Evolutionary conservation across 164 flowering plant species (phyloP).

Genomic region (Magnolia sinica): DNA sequence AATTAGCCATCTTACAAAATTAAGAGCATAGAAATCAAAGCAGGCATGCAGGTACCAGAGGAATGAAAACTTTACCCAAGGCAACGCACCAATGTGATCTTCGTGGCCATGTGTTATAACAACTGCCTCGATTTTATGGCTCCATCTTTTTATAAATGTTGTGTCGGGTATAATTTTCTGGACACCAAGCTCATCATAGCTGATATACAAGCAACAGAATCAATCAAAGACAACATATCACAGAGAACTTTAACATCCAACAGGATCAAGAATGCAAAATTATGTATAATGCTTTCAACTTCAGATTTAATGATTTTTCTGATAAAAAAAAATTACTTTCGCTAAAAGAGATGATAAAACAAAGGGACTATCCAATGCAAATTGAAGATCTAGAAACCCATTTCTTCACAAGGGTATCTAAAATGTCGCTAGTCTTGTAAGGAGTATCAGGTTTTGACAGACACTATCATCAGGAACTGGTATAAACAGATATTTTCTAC

Average conservation of each 20-base stretch:
- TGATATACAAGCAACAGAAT: conserved; percentile 24
- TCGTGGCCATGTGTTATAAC: conserved; percentile 98
- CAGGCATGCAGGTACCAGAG: conserved; percentile 14
- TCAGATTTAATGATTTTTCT: too few species aligned
- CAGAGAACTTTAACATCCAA: not conserved
- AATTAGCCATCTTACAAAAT: not conserved
- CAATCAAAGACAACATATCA: conserved; percentile 5
- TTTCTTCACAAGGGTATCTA: too few species aligned
- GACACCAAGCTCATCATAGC: conserved; percentile 91
- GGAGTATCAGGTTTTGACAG: too few species aligned
- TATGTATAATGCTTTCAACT: not conserved
- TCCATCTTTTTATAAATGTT: conserved; percentile 88
- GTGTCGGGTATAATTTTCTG: conserved; percentile 96
- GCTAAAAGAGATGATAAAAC: too few species aligned
- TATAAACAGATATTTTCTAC: too few species aligned
- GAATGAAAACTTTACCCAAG: conserved; percentile 91
- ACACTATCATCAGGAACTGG: too few species aligned
- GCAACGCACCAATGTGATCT: conserved; percentile 99
- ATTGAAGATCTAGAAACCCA: too few species aligned
- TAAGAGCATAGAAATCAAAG: not conserved
- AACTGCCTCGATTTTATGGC: conserved; percentile 98
- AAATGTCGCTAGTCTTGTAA: too few species aligned
- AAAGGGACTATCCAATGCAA: too few species aligned
- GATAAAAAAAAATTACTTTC: too few species aligned
- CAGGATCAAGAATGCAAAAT: not conserved